Conservation (phyloP, 108 stramenopile species). For the Seminavis robusta region DNA sequence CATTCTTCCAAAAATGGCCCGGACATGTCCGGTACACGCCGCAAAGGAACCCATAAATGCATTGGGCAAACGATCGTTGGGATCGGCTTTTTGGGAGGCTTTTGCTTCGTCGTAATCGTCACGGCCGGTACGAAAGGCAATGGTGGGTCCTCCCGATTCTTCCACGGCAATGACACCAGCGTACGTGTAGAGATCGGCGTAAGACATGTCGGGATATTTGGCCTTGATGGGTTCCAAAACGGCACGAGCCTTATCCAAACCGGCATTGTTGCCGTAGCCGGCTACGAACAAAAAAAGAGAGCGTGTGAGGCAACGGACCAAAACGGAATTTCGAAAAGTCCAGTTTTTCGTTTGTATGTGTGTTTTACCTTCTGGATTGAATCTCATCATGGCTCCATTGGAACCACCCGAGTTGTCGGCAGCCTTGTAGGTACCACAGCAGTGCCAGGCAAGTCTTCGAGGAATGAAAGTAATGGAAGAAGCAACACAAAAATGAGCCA, state of each 20-base stretch:
- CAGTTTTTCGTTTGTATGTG: too few relatives aligned
- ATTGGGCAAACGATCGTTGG: conserved; percentile 86
- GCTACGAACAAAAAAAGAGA: too few relatives aligned
- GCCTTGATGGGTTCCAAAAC: conserved; percentile 75
- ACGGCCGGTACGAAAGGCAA: conserved; percentile 77
- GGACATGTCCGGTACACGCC: conserved; percentile 73
- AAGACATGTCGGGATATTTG: conserved; percentile 84
- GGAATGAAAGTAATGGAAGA: conserved; percentile 79
- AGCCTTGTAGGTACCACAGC: conserved; percentile 81
- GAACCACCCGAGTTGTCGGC: conserved; percentile 84
- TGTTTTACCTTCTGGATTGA: conserved; percentile 92
- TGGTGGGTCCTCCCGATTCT: conserved; percentile 74
- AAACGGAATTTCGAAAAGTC: too few relatives aligned
- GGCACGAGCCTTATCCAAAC: conserved; percentile 76
- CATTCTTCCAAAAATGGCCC: conserved; percentile 96
- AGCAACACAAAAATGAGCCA: too few relatives aligned
- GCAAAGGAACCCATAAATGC: conserved; percentile 82
- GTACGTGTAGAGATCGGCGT: conserved; percentile 94
- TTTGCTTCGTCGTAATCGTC: conserved; percentile 59
- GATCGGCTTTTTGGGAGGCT: conserved; percentile 53
- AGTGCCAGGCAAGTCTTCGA: conserved; percentile 90
- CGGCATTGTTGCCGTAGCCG: conserved; percentile 86
- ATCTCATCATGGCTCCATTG: conserved; percentile 94
- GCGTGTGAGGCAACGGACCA: too few relatives aligned
- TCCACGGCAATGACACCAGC: conserved; percentile 71